Percentiles rank a stretch among this genome's conserved stretches.
These are phyloP conservation scores for Berberis vulgaris DNA, from an alignment of 164 flowering plant species.

Conservation along the genomic window DNA sequence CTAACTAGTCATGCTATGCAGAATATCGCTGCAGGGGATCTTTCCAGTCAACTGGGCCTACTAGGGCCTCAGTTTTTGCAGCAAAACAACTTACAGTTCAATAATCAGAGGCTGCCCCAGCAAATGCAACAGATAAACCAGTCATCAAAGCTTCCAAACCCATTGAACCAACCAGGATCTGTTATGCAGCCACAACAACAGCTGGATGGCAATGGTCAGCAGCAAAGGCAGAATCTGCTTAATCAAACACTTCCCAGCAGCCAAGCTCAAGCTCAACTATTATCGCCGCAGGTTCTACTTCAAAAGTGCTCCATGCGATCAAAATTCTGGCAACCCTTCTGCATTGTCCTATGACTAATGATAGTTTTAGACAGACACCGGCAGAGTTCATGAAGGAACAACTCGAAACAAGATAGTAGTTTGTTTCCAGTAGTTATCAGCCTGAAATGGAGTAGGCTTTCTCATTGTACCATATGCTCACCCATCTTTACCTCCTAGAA, in stretches of 20 bases:
- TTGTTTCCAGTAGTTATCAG: no score
- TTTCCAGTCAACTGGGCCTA: conserved; percentile 67
- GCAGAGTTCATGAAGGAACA: no score
- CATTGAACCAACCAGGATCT: conserved; percentile 37
- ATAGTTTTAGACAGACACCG: no score
- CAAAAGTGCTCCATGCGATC: conserved; percentile 30
- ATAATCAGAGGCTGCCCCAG: conserved; percentile 46
- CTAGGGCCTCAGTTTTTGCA: conserved; percentile 48
- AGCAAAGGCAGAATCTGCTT: conserved; percentile 43
- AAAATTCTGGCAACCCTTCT: conserved; percentile 28
- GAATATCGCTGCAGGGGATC: conserved; percentile 47
- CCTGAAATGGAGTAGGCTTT: no score
- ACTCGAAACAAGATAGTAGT: no score
- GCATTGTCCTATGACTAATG: conserved; percentile 24
- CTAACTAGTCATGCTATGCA: conserved; percentile 42
- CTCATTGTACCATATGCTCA: no score
- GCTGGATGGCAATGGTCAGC: conserved; percentile 43
- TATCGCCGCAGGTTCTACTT: conserved; percentile 40
- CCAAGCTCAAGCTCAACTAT: conserved; percentile 49
- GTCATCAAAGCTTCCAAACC: conserved; percentile 41
- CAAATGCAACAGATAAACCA: conserved; percentile 59
- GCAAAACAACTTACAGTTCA: conserved; percentile 50
- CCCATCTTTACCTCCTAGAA: no score
- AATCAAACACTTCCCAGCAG: conserved; percentile 38
- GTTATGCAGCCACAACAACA: conserved; percentile 54